Evolutionary conservation across 179 eudicot genomes (phyloP), one percentile per base, ranked within the genome.

Genomic region (Silene noctiflora): DNA sequence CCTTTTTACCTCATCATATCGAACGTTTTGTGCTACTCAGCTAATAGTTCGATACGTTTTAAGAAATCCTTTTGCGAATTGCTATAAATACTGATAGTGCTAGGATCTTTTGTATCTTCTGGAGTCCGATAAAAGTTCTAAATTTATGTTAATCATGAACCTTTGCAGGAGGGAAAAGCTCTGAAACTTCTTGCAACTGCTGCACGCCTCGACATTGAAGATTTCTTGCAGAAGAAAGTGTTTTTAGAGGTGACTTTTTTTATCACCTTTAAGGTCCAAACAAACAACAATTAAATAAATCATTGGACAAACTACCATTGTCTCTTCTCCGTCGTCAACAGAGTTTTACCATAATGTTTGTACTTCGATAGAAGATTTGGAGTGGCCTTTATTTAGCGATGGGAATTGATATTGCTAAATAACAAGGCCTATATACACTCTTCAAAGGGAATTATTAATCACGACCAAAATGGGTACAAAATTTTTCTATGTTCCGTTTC

Each of bases 161-260:
- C 27, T 7, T 74, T 81, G 78, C 85, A 95, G 98, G 99, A 93
- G 46, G 99, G 99, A 71, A 91, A 77, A 84, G 99, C 99, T 72
- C 72, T 95, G 80, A 95, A 95, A 80, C 82, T 93, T 72, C 87
- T 95, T 14, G 97, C 99, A 63, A 95, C 98, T 19, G 97, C 99
- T 80, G 91, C 99, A 70, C 88, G 99, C 81, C 96, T 91, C 48
- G 99, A 95, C 81, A 91, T 95, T 72, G 99, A 95, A 87, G 98
- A 95, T 89, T 95, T 95, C 81, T 77, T 95, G 89, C 98, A 93
- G 86, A 95, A 95, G 86, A 90, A 95, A 85, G 99, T 95, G 31
- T 95, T 78, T 83, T 80, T 95, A 69, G 99, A 93, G 99, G 99
- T 73, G 42, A 81, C 60, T 44, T 29, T 17, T 46, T 71, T 44